These are phyloP conservation scores for Hypericum perforatum DNA, from an alignment of 345 rosid species.

Conservation along the genomic window DNA sequence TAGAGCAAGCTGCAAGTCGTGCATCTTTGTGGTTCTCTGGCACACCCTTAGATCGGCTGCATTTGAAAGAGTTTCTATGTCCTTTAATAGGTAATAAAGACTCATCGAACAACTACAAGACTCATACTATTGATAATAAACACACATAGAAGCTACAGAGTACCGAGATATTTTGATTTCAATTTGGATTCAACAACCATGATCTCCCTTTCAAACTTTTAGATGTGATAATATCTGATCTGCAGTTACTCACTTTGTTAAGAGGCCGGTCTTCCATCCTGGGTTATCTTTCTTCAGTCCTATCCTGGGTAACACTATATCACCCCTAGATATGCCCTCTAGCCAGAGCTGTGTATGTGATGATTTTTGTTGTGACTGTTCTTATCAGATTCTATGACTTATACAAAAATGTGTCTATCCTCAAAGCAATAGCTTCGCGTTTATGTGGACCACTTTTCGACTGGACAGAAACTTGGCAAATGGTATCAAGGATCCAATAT, in stretches of 20 bases:
- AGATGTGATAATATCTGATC: slow-evolving; percentile 61
- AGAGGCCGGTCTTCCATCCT: slow-evolving; percentile 98
- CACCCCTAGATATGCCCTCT: slow-evolving; percentile 99
- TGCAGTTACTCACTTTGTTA: slow-evolving; percentile 70
- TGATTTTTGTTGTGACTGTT: slow-evolving; percentile 70
- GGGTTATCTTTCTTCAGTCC: slow-evolving; percentile 97
- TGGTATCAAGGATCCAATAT: slow-evolving; percentile 89
- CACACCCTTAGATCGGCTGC: too few relatives aligned
- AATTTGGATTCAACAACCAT: slow-evolving; percentile 62
- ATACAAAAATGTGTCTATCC: slow-evolving; percentile 94
- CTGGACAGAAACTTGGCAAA: slow-evolving; percentile 97
- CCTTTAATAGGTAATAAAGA: slow-evolving; percentile 34
- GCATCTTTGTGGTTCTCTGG: too few relatives aligned
- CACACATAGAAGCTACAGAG: slow-evolving; percentile 38
- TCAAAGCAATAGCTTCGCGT: slow-evolving; percentile 79
- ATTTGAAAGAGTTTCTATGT: too few relatives aligned
- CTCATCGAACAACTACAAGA: slow-evolving; percentile 15
- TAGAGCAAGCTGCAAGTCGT: too few relatives aligned
- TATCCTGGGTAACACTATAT: slow-evolving; percentile 90
- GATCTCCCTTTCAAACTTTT: slow-evolving; percentile 74
- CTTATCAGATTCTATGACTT: slow-evolving; percentile 88
- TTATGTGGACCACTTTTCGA: slow-evolving; percentile 86
- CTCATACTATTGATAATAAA: slow-evolving; percentile 29
- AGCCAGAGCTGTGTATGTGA: slow-evolving; percentile 76
- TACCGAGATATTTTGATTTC: slow-evolving; percentile 66